A percentile compares a stretch with the other conserved stretches of the same genome.
phyloP scores from a whole-genome alignment of 108 stramenopile genomes.

The Pseudonitzschia delicatissima region DNA sequence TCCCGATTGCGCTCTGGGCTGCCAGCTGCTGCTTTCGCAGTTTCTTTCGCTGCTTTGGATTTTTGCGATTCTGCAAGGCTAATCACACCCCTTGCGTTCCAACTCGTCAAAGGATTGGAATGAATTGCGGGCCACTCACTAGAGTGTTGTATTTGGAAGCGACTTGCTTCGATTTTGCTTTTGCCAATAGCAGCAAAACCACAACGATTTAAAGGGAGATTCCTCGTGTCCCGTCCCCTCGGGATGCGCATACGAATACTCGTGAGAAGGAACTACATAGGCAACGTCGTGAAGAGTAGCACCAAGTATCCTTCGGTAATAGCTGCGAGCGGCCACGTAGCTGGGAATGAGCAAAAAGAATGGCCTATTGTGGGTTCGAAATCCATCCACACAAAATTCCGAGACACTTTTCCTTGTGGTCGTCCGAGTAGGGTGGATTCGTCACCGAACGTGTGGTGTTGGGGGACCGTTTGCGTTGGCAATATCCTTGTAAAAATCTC shows the following conservation, averaged over 20 bases:
- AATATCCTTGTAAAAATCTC: slow-evolving; percentile 85
- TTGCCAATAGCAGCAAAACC: slow-evolving; percentile 52
- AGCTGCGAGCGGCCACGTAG: slow-evolving; percentile 76
- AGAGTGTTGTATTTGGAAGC: slow-evolving; percentile 14
- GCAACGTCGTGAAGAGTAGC: slow-evolving; percentile 40
- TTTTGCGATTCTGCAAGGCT: slow-evolving; percentile 64
- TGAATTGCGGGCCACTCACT: slow-evolving; percentile 28
- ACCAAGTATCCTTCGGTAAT: slow-evolving; percentile 47
- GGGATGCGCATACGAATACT: slow-evolving; percentile 83
- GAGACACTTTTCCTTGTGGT: slow-evolving; percentile 83
- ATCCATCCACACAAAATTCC: slow-evolving; percentile 57
- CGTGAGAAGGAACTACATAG: slow-evolving; percentile 55
- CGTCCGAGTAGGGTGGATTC: slow-evolving; percentile 88
- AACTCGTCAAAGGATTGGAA: slow-evolving; percentile 48
- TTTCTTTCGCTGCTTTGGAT: slow-evolving; percentile 72
- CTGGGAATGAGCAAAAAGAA: slow-evolving; percentile 87
- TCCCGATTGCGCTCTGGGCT: background rate
- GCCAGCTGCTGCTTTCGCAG: slow-evolving; percentile 17
- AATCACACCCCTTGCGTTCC: slow-evolving; percentile 39
- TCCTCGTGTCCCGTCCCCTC: slow-evolving; percentile 79
- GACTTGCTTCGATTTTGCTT: too few relatives aligned
- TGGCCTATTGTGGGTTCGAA: slow-evolving; percentile 30
- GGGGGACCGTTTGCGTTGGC: slow-evolving; percentile 47
- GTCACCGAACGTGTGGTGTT: slow-evolving; percentile 77
- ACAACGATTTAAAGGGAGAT: slow-evolving; percentile 75